Base-by-base conservation (phyloP, 2,329 filamentous ascomycete species). In the Dactylonectria macrodidyma region DNA sequence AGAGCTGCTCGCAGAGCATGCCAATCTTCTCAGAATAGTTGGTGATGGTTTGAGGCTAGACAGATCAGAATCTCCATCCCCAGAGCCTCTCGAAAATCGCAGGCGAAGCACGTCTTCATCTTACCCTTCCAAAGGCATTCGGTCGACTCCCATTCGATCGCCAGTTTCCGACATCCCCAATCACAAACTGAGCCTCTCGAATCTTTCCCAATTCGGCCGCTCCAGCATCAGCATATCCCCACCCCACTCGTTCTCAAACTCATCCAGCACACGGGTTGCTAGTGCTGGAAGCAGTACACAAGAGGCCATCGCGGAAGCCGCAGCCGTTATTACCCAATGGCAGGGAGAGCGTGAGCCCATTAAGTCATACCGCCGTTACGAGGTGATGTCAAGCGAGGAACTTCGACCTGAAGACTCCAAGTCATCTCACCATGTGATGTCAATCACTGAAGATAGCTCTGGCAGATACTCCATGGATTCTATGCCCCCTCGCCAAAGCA, bases 81-180 rank as follows among this genome's bases (percentile, higher is more conserved):
- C 67, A 16, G 67, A 70, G 5, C 51, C 41, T 22, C 46, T 12
- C 4, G 30, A 64, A 16, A 41, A 52, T 22, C 66, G 62, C 19
- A 62, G 59, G 36, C 75, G 78, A n/a, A 79, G 75, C 56, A 63
- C 71, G 4, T 81, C 79, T n/a, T 81, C 79, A 11, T 75, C 75
- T 1, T 81, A 81, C 46, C 76, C 74, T 14, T 74, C 75, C 11
- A 64, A 73, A 2, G 71, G 71, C 2, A 62, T 72, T n/a, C 62
- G 48, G 9, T 73, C 73, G 5, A 68, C 65, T 11, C 62, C 71
- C 19, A 33, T 75, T 1, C 74, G 76, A 36, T 81, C 80, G n/a
- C 79, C 79, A 5, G 67, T 71, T 9, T 73, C 74, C 10, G 67
- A 71, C 5, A 24, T 52, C 11, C 60, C 62, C 9, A 41, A 62